phyloP scores from a whole-genome alignment of 345 rosid species.

The Raphanus raphanistrum region DNA sequence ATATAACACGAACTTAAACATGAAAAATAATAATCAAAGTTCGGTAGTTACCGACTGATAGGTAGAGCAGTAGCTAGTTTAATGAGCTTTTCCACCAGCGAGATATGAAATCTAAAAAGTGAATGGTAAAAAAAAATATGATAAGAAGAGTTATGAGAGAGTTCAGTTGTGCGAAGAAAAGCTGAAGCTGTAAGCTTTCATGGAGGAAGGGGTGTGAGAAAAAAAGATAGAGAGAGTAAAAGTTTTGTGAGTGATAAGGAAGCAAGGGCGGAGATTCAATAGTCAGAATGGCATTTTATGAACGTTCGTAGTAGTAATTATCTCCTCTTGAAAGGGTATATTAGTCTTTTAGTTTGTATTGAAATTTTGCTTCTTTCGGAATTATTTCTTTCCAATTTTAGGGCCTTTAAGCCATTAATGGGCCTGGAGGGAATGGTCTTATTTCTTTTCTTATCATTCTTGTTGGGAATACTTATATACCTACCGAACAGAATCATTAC shows the following conservation, averaged over 20 bases:
- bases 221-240: conserved; percentile 32
- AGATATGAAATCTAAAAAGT: not conserved
- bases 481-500: not conserved
- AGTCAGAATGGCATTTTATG: conserved; percentile 60
- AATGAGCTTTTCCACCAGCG: conserved; percentile 1
- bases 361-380: not conserved
- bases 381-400: not conserved
- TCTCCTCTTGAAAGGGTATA: conserved; percentile 27
- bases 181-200: conserved; percentile 28
- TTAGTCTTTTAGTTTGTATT: not conserved
- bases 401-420: conserved; percentile 20
- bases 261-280: conserved; percentile 99
- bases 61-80: conserved; percentile 14
- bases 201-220: conserved; percentile 35
- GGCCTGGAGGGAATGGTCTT: conserved; percentile 13
- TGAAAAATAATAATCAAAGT: not conserved
- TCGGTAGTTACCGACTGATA: conserved; percentile 28
- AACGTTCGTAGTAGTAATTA: conserved; percentile 51
- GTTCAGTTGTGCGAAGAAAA: conserved; percentile 41
- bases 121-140: not conserved
- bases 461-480: not conserved
- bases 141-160: conserved; percentile 18
- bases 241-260: conserved; percentile 72
- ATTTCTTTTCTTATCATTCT: not conserved
- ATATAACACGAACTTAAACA: not conserved